These are phyloP conservation scores for Conidiobolus incongruus DNA, from an alignment of 371 early-diverging fungal species.

Conservation along the genomic window DNA sequence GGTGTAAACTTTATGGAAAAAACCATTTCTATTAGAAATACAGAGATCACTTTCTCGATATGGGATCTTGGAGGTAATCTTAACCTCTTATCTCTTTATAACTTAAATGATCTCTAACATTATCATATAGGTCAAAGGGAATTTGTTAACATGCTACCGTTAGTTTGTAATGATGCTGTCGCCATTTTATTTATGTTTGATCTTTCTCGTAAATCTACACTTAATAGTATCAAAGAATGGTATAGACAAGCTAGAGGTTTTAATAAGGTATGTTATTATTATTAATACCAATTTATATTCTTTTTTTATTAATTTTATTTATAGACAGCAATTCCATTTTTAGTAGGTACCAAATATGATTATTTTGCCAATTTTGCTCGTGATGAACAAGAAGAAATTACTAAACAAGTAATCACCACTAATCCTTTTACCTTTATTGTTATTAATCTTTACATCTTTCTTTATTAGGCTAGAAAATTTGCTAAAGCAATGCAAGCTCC, in stretches of 20 bases:
- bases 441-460: no score
- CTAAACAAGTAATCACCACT: slow-evolving; percentile 48
- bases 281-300: slow-evolving; percentile 2
- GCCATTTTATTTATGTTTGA: slow-evolving; percentile 94
- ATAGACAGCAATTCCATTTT: slow-evolving; percentile 75
- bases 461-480: slow-evolving; percentile 63
- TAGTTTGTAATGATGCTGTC: slow-evolving; percentile 88
- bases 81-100: neutral
- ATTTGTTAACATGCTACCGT: slow-evolving; percentile 91
- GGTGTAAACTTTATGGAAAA: slow-evolving; percentile 99
- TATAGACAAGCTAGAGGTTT: slow-evolving; percentile 89
- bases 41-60: slow-evolving; percentile 91
- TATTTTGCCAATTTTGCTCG: slow-evolving; percentile 57
- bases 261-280: slow-evolving; percentile 37
- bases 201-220: slow-evolving; percentile 68
- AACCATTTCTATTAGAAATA: slow-evolving; percentile 70
- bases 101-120: neutral
- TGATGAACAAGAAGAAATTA: slow-evolving; percentile 80
- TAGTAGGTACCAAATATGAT: slow-evolving; percentile 95
- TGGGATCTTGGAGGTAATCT: slow-evolving; percentile 94
- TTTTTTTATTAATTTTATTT: neutral
- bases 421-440: no score
- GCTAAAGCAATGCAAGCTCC: slow-evolving; percentile 88
- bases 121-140: slow-evolving; percentile 60
- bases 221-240: slow-evolving; percentile 90